These are phyloP conservation scores for Botrytis cinerea DNA, from an alignment of 2,329 filamentous ascomycete genomes.

Conservation along the genomic window DNA sequence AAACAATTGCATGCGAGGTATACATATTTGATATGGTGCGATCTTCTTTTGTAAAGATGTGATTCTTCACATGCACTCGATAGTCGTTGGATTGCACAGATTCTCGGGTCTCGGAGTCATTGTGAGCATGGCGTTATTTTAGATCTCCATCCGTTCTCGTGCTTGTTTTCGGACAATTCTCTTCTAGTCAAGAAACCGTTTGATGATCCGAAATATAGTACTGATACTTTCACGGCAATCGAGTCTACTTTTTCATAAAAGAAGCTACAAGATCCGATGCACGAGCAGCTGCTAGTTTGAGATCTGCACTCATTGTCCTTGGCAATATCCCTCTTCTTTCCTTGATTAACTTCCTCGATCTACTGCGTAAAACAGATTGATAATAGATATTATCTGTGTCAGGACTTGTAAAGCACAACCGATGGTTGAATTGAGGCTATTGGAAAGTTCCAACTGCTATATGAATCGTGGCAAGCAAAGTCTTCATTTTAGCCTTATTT, in stretches of 20 bases:
- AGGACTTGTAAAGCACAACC: not conserved
- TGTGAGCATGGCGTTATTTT: not conserved
- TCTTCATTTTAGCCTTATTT: not conserved
- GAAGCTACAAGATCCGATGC: not conserved
- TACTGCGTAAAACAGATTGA: not conserved
- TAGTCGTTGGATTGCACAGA: not conserved
- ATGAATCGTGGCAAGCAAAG: not conserved
- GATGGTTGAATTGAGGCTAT: not conserved
- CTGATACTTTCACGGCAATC: not conserved
- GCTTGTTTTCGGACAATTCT: not conserved
- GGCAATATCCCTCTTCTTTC: not conserved
- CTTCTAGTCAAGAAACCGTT: not conserved
- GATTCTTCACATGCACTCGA: not conserved
- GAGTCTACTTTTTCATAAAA: not conserved
- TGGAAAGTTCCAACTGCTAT: conserved; percentile 15
- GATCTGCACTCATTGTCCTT: not conserved
- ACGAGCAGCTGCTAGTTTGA: not conserved
- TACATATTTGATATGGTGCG: not conserved
- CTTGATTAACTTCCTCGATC: too few relatives aligned
- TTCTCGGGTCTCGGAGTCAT: not conserved
- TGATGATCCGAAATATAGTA: not conserved
- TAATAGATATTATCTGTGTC: not conserved
- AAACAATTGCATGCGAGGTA: not conserved
- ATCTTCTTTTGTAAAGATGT: not conserved
- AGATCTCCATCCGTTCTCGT: not conserved